Conservation (phyloP, 2,329 filamentous ascomycete species). For the Diplodia seriata region DNA sequence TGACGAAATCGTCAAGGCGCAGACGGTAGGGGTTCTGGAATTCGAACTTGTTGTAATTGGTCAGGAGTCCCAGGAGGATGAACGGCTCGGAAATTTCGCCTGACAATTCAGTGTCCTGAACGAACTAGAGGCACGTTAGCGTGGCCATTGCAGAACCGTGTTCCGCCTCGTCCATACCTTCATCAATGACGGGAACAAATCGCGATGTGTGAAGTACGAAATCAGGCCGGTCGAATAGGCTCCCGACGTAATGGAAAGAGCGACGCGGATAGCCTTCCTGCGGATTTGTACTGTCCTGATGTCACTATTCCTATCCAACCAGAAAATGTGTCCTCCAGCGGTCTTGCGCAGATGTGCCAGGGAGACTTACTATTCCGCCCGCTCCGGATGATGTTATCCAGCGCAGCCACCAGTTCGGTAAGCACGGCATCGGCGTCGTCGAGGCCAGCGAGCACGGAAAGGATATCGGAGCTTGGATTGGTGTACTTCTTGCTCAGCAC, state of each 20-base stretch:
- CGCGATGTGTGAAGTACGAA: constrained; percentile 92
- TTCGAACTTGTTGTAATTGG: constrained; percentile 99
- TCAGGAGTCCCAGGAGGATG: constrained; percentile 81
- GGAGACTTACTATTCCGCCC: constrained; percentile 69
- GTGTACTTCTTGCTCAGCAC: constrained; percentile 89
- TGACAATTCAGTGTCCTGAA: constrained; percentile 76
- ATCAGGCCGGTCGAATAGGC: constrained; percentile 94
- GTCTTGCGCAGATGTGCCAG: not conserved
- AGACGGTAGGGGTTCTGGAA: constrained; percentile 95
- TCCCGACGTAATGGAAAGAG: constrained; percentile 86
- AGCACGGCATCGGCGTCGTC: constrained; percentile 87
- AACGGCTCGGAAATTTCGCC: constrained; percentile 74
- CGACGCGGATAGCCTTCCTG: constrained; percentile 79
- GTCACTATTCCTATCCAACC: not conserved
- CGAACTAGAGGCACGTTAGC: constrained; percentile 63
- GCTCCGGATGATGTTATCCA: constrained; percentile 84
- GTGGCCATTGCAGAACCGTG: not conserved
- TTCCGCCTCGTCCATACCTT: constrained; percentile 64
- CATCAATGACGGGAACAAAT: constrained; percentile 93
- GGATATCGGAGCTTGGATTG: constrained; percentile 94
- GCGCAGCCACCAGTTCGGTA: constrained; percentile 81
- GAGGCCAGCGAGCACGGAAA: constrained; percentile 85
- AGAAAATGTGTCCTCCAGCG: not conserved
- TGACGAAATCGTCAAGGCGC: constrained; percentile 92
- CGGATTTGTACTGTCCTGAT: constrained; percentile 69